Base-by-base conservation (phyloP, 1,139 yeast species). In the Debaryomyces nepalensis region DNA sequence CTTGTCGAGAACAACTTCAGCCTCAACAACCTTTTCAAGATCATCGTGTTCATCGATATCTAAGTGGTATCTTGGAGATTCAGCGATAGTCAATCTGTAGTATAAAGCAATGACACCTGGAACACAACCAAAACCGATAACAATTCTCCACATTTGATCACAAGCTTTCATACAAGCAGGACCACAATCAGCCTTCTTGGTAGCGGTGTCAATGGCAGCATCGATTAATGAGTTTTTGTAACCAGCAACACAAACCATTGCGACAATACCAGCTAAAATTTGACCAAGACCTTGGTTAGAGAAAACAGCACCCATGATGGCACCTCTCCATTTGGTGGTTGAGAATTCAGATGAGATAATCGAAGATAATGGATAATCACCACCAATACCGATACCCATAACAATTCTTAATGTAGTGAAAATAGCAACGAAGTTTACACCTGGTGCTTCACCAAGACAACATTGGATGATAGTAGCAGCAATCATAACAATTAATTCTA, bases 321-420 rank as follows among this genome's bases (percentile, higher is more conserved):
- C 95, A 75, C 96, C 96, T 83, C 96, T 86, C 95, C 95, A 87
- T 66, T 85, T 87, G 55, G 95, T 87, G 45, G 95, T 86, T 26
- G 96, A 79, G 58, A 87, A 87, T 71, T 87, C 96, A 40, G 96
- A 84, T 8, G 95, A 84, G 55, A 87, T 87, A 65, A 87, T 85
- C 32, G 98, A 93, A 33, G 98, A 90, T 68, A 93, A 81, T 57
- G 99, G 99, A 70, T 93, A 93, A 72, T 93, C 99, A 78, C 98
- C 99, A 74, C 99, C 99, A 59, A 93, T 95, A 82, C 99, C 99
- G 57, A 93, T 83, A 74, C 96, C 96, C 88, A 84, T 84, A 48
- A 87, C 60, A 51, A 87, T 82, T 79, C 96, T 84, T 68, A 81
- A 82, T 54, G 84, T 81, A n/a, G 83, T 68, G 50, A 87, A 74